Evolutionary conservation across 441 rosid species (phyloP), one percentile per base, ranked within the genome.

Genomic region (Euphorbia corollata): DNA sequence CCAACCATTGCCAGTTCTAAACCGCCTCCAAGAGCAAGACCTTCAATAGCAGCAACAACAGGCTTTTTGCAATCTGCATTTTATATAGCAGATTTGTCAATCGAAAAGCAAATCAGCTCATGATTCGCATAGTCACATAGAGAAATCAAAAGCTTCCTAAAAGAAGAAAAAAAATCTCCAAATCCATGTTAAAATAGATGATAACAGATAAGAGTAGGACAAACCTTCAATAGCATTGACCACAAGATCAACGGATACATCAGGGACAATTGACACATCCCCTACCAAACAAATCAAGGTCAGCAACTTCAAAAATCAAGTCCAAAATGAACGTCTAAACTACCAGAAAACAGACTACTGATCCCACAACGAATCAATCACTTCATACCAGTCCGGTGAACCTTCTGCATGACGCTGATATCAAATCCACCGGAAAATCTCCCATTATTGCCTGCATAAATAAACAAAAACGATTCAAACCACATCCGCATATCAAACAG

Each of bases 11-110:
- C 91, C 61, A 93, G 60, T 74, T 93, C 99, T 65, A 93, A 81
- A 78, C 99, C 99, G 78, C 99, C 99, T 74, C 99, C 99, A 68
- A 93, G 91, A 54, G 99, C 97, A 71, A 93, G 74, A 74, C 99
- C 99, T 83, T 89, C 91, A 57, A 93, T 85, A 63, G 99, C 99
- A 65, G 99, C 97, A 80, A 93, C 97, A 70, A 88, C 65, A 36
- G 99, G 99, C 84, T 91, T 93, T 84, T 82, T 86, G 73, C 88
- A 85, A 80, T 86, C 97, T 93, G 61, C 51, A 6, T 54, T 43
- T 57, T 60, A 36, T 41, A 65, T 59, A 74, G 53, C 59, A 23
- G 36, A 16, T 27, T 64, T 15, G 23, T 56, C 8, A 16, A 50
- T 0, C 54, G 59, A 56, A 68, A 65, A 0, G 53, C 45, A 54